Conservation (phyloP, 2,329 filamentous ascomycete genomes). For the Graphium sp. region DNA sequence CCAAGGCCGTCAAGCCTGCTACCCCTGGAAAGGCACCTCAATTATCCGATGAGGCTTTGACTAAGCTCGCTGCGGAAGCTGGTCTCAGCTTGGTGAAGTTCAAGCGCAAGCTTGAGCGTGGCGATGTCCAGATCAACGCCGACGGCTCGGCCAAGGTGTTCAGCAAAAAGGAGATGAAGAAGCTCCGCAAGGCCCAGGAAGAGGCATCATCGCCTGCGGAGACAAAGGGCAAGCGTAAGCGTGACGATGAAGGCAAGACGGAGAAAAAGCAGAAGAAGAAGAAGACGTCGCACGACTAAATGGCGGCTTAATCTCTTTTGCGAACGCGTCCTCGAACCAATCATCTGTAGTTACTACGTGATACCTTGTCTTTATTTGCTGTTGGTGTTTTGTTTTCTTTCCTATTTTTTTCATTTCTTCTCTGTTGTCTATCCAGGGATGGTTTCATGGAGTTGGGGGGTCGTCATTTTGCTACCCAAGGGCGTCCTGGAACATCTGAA, state of each 20-base stretch:
- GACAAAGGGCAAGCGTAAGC: conserved; percentile 41
- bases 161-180: conserved; percentile 66
- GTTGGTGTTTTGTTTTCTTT: conserved; percentile 6
- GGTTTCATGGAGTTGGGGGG: too few relatives aligned
- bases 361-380: not conserved
- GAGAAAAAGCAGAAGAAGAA: conserved; percentile 37
- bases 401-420: conserved; percentile 5
- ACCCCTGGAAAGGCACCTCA: too few relatives aligned
- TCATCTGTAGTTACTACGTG: not conserved
- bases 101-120: conserved; percentile 61
- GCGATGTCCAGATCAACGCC: conserved; percentile 49
- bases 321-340: conserved; percentile 1
- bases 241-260: conserved; percentile 44
- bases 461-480: too few relatives aligned
- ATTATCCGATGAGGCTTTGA: too few relatives aligned
- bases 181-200: conserved; percentile 48
- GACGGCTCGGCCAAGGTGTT: conserved; percentile 50
- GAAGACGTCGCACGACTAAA: conserved; percentile 13
- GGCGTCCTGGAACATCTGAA: too few relatives aligned
- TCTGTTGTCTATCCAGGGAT: conserved; percentile 5
- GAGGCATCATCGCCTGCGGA: too few relatives aligned
- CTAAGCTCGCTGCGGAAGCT: conserved; percentile 47
- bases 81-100: conserved; percentile 62
- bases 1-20: conserved; percentile 35
- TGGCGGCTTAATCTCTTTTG: conserved; percentile 3